A percentile compares a stretch with the other conserved stretches of the same genome.
phyloP scores from a whole-genome alignment of 2,329 filamentous ascomycete species.

The Fusarium agapanthi region DNA sequence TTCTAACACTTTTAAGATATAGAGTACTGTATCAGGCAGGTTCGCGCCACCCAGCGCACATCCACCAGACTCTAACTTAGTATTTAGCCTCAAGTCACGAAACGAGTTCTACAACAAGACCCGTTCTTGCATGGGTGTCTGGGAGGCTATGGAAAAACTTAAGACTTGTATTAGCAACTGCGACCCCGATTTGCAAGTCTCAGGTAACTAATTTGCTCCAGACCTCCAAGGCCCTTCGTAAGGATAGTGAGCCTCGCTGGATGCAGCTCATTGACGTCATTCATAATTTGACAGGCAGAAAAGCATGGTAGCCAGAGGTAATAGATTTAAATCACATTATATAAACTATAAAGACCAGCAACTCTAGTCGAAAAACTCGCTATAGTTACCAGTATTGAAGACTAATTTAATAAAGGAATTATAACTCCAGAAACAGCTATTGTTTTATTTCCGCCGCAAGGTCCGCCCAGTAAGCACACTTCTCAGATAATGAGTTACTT shows the following conservation, averaged over 20 bases:
- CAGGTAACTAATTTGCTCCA: rapidly evolving
- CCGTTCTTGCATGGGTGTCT: no score
- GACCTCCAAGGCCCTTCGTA: no score
- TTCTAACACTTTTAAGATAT: no score
- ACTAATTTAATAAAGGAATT: background rate
- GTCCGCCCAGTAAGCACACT: background rate
- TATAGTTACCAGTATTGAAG: background rate
- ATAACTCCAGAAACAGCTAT: rapidly evolving
- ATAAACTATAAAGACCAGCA: background rate
- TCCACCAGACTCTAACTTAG: no score
- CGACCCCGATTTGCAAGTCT: rapidly evolving
- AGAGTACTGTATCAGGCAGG: no score
- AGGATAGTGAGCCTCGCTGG: rapidly evolving
- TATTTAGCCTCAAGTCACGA: rapidly evolving
- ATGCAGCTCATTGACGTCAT: rapidly evolving
- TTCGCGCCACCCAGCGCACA: no score
- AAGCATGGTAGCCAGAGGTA: rapidly evolving
- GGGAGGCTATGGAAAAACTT: rapidly evolving
- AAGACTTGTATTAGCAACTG: no score
- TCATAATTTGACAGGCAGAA: rapidly evolving
- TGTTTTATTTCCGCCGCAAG: background rate
- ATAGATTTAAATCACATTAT: background rate
- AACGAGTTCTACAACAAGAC: no score
- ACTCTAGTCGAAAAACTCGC: rapidly evolving
- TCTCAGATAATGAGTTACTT: background rate